phyloP scores from a whole-genome alignment of 108 stramenopile genomes.

The Cyclotella distinguenda region DNA sequence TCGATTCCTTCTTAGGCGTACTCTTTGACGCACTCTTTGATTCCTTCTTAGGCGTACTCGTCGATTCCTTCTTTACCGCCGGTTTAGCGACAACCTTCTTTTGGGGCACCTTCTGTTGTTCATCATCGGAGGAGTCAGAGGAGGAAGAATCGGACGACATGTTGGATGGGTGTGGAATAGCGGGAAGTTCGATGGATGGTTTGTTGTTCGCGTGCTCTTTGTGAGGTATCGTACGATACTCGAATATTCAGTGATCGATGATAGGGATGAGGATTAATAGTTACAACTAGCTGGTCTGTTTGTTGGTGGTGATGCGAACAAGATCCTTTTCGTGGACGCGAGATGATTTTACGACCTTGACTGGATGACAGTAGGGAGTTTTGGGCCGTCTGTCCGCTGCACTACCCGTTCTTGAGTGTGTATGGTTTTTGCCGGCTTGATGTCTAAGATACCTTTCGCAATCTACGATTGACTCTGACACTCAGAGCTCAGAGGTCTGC shows the following conservation, averaged over 20 bases:
- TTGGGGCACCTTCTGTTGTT: slow-evolving; percentile 23
- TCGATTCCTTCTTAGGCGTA: background rate
- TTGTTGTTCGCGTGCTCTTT: background rate
- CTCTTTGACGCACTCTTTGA: slow-evolving; percentile 7
- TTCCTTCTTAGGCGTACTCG: background rate
- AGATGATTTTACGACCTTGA: no score
- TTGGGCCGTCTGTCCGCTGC: background rate
- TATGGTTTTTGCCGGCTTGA: no score
- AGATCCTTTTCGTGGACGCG: background rate
- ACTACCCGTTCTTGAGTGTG: background rate
- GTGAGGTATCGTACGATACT: background rate
- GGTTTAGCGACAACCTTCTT: slow-evolving; percentile 49
- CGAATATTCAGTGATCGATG: no score
- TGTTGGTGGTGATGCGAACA: no score
- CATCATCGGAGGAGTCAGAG: background rate
- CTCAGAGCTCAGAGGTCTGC: no score
- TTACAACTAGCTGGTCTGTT: no score
- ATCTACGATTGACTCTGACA: no score
- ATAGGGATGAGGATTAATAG: no score
- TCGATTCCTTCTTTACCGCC: slow-evolving; percentile 25
- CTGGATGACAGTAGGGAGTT: background rate
- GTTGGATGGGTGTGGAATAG: background rate
- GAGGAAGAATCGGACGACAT: background rate
- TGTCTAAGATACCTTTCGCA: no score
- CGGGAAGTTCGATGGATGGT: background rate